phyloP scores from a whole-genome alignment of 495 filamentous ascomycete genomes.

The Penicillium malachiteum region DNA sequence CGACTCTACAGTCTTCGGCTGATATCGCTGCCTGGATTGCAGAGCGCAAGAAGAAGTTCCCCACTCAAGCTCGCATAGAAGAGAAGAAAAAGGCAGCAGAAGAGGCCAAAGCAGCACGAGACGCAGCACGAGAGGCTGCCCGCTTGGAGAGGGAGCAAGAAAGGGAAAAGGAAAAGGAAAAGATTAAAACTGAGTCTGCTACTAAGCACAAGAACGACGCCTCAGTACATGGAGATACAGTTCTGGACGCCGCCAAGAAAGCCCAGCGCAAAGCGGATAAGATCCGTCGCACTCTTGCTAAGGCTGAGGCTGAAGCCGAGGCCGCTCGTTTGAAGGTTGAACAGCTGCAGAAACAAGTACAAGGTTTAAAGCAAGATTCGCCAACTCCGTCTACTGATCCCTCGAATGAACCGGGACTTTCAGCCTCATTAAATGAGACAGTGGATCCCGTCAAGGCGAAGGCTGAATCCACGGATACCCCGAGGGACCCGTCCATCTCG shows the following conservation, averaged over 20 bases:
- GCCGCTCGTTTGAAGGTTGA: conserved; percentile 40
- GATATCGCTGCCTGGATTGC: conserved; percentile 79
- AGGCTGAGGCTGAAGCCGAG: conserved; percentile 49
- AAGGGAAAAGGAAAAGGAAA: conserved; percentile 29
- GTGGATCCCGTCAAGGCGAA: not conserved
- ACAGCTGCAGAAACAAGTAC: conserved; percentile 29
- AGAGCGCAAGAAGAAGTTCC: conserved; percentile 74
- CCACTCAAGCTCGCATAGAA: conserved; percentile 64
- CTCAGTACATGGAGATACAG: conserved; percentile 19
- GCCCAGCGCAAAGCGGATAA: conserved; percentile 52
- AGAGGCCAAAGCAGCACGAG: conserved; percentile 40
- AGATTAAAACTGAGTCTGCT: conserved; percentile 7
- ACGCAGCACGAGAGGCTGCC: conserved; percentile 37
- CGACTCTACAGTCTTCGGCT: conserved; percentile 51
- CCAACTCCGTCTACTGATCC: conserved; percentile 1
- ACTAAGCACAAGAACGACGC: conserved; percentile 22
- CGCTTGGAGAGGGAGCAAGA: conserved; percentile 27
- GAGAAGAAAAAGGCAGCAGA: conserved; percentile 48
- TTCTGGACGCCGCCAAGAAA: conserved; percentile 36
- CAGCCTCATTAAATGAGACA: conserved; percentile 2
- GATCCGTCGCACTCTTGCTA: conserved; percentile 45
- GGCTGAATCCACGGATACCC: not conserved
- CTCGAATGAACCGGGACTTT: not conserved
- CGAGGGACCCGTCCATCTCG: not conserved
- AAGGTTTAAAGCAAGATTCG: conserved; percentile 11